phyloP scores from a whole-genome alignment of 2,329 filamentous ascomycete species.

The Scleromitrula shiraiana region DNA sequence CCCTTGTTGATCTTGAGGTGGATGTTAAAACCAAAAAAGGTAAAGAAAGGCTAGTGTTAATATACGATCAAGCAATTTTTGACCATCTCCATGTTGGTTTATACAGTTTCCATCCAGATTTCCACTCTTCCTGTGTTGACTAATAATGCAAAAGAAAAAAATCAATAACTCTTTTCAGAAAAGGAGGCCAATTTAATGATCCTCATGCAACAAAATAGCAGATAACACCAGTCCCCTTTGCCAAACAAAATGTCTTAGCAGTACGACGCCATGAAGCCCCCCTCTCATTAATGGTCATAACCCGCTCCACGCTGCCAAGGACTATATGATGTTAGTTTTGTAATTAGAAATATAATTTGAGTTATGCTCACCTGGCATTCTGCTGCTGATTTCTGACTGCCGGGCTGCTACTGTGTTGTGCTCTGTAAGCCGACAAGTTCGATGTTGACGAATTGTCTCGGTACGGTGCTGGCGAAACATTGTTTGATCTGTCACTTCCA shows the following conservation, averaged over 20 bases:
- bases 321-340: constrained; percentile 31
- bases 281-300: constrained; percentile 40
- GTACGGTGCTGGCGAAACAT: constrained; percentile 21
- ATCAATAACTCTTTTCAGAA: not conserved
- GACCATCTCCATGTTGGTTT: not conserved
- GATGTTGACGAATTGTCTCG: constrained; percentile 30
- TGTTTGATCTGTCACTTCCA: constrained; percentile 11
- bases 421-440: constrained; percentile 31
- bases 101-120: not conserved
- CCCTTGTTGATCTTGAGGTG: no score
- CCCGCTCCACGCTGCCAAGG: constrained; percentile 50
- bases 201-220: constrained; percentile 16
- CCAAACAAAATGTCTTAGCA: constrained; percentile 13
- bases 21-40: not conserved
- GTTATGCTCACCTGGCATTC: constrained; percentile 37
- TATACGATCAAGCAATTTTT: not conserved
- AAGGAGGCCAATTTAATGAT: not conserved
- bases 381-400: constrained; percentile 32
- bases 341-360: not conserved
- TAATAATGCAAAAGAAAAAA: not conserved
- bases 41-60: not conserved
- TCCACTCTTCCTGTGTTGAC: not conserved
- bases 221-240: constrained; percentile 26
- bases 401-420: constrained; percentile 35
- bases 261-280: constrained; percentile 23